Evolutionary conservation across 2,329 filamentous ascomycete species (phyloP).

Genomic region (Rhynchosporium secalis): DNA sequence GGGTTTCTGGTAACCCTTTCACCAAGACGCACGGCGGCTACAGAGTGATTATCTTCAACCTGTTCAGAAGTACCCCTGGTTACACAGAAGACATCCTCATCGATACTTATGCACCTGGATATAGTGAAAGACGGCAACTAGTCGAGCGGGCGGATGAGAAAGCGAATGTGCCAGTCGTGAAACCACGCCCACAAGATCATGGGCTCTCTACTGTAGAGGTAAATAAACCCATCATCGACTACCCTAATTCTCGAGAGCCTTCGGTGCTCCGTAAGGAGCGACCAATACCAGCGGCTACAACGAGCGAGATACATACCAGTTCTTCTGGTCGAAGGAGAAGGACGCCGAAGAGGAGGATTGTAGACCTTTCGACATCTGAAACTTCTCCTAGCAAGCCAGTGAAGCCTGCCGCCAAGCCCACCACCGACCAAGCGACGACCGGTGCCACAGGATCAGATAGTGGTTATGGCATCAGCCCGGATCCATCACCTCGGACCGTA

Average conservation of each 20-base stretch:
- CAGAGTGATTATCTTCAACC: conserved; percentile 88
- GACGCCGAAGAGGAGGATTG: conserved; percentile 62
- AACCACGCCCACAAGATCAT: conserved; percentile 62
- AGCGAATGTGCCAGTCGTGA: conserved; percentile 75
- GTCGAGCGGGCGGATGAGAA: conserved; percentile 78
- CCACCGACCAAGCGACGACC: conserved; percentile 29
- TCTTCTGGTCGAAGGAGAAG: conserved; percentile 60
- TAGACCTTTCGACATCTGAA: conserved; percentile 57
- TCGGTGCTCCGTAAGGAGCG: conserved; percentile 60
- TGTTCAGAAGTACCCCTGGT: conserved; percentile 87
- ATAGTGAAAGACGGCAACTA: conserved; percentile 79
- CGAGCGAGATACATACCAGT: conserved; percentile 58
- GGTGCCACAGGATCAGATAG: conserved; percentile 29
- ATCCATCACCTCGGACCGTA: conserved; percentile 35
- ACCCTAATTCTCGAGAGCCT: conserved; percentile 51
- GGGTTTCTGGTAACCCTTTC: conserved; percentile 90
- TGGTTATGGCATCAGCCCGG: conserved; percentile 38
- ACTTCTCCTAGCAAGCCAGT: conserved; percentile 34
- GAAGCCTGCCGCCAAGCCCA: conserved; percentile 31
- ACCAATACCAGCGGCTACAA: conserved; percentile 50
- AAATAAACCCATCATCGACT: conserved; percentile 64
- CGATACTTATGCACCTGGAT: conserved; percentile 80
- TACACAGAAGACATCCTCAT: conserved; percentile 90
- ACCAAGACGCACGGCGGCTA: conserved; percentile 83
- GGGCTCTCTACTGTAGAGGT: conserved; percentile 60